These are phyloP conservation scores for Aureobasidium subglaciale DNA, from an alignment of 2,329 filamentous ascomycete genomes.

Conservation along the genomic window DNA sequence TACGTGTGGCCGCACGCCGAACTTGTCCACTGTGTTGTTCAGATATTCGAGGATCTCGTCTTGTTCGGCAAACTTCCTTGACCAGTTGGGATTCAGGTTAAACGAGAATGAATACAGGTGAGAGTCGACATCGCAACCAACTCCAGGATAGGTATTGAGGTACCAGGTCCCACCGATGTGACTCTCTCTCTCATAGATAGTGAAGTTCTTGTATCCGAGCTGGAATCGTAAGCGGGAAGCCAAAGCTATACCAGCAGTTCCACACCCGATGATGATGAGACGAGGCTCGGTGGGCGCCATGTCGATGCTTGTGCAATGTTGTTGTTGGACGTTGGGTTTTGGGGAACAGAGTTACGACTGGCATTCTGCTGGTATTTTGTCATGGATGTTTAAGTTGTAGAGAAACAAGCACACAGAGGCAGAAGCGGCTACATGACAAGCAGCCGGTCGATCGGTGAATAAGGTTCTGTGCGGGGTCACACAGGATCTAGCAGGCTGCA, in stretches of 20 bases:
- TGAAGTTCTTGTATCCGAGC: conserved; percentile 1
- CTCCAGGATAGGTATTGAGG: conserved; percentile 14
- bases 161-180: conserved; percentile 14
- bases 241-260: conserved; percentile 11
- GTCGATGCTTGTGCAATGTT: not conserved
- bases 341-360: too few species aligned
- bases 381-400: too few species aligned
- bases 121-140: conserved; percentile 17
- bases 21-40: conserved; percentile 10
- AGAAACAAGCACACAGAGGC: too few species aligned
- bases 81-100: conserved; percentile 28
- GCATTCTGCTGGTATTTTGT: too few species aligned
- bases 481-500: too few species aligned
- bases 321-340: too few species aligned
- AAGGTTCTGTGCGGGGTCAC: too few species aligned
- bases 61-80: conserved; percentile 18
- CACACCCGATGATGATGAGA: conserved; percentile 12
- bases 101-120: conserved; percentile 30
- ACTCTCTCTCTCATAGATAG: conserved; percentile 8
- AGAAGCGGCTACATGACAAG: too few species aligned
- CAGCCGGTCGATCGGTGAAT: too few species aligned
- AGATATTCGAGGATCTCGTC: conserved; percentile 17
- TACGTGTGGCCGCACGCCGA: conserved; percentile 9
- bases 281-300: not conserved
- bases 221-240: not conserved